Evolutionary conservation across 2,329 filamentous ascomycete genomes (phyloP).

Genomic region (Alternaria brassicicola): DNA sequence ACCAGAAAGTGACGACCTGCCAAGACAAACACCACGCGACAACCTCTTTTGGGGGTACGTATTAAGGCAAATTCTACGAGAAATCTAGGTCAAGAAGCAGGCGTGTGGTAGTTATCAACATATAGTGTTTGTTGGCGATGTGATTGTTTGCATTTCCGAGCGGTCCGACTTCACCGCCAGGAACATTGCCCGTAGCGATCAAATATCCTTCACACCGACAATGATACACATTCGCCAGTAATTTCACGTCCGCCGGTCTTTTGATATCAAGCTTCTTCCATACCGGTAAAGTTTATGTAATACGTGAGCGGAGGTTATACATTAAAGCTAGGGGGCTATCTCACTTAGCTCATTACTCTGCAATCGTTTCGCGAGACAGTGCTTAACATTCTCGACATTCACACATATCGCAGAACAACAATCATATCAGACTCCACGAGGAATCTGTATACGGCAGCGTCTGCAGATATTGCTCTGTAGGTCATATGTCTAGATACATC

Average conservation of each 20-base stretch:
- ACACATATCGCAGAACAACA: no score
- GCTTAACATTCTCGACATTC: no score
- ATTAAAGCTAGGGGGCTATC: no score
- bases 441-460: no score
- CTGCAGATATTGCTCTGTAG: no score
- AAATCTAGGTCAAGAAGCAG: background rate
- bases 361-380: no score
- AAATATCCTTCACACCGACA: background rate
- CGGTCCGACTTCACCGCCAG: conserved; percentile 9
- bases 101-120: background rate
- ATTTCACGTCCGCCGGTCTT: background rate
- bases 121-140: background rate
- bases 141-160: conserved; percentile 3
- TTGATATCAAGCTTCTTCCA: background rate
- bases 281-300: no score
- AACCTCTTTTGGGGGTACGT: background rate
- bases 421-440: no score
- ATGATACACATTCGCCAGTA: background rate
- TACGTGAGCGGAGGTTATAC: no score
- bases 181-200: conserved; percentile 2
- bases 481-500: no score
- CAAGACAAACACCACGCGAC: conserved; percentile 9
- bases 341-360: no score
- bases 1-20: conserved; percentile 9
- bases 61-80: background rate